Conservation (phyloP, 257 asterid species). For the Solanum pimpinellifolium region DNA sequence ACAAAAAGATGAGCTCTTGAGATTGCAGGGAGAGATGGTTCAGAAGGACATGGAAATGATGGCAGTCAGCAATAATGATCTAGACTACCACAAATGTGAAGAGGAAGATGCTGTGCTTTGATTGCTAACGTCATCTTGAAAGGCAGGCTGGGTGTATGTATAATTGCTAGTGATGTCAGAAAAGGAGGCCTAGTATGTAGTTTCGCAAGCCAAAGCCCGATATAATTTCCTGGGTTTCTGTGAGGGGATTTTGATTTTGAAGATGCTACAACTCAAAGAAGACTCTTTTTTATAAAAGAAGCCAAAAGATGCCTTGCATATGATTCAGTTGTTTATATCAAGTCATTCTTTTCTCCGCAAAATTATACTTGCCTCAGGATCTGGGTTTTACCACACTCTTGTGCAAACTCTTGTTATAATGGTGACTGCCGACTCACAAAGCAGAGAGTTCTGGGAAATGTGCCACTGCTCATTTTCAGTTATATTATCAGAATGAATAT, state of each 20-base stretch:
- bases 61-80: constrained; percentile 7
- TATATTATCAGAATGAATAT: not conserved
- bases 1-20: constrained; percentile 39
- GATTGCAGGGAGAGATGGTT: constrained; percentile 25
- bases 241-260: not conserved
- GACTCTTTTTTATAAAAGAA: not conserved
- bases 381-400: not conserved
- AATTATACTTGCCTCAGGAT: not conserved
- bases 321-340: not conserved
- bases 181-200: not conserved
- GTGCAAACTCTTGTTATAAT: not conserved
- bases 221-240: not conserved
- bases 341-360: not conserved
- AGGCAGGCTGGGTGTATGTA: not conserved
- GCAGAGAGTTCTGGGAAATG: not conserved
- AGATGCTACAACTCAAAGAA: not conserved
- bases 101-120: not conserved
- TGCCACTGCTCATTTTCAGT: not conserved
- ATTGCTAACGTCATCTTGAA: not conserved
- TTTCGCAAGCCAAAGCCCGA: not conserved
- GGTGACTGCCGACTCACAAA: not conserved
- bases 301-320: not conserved
- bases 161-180: not conserved
- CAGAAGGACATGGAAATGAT: constrained; percentile 31
- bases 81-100: not conserved